Evolutionary conservation across 2,329 filamentous ascomycete species (phyloP), one percentile per base, ranked within the genome.

Genomic region (Hypoxylon sp.): DNA sequence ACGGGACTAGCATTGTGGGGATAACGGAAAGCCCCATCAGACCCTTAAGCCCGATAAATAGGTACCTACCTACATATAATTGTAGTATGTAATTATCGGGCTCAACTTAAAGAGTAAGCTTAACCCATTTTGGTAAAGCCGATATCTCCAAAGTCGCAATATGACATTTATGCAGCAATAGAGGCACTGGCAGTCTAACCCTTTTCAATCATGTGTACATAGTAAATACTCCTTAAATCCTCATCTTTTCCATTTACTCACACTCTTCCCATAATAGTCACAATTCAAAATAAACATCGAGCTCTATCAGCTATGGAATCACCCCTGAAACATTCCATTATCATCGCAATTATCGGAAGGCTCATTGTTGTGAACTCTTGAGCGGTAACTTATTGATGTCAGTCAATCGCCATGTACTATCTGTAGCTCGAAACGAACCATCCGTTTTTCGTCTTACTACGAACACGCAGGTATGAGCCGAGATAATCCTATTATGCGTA

Each of bases 81-180:
- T 23, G 5, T 5, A 23, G 23, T 23, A 36, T 36, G 34, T 36
- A 14, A n/a, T 5, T 14, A n/a, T 36, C 34, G 13, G 34, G 14
- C 4, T 36, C 14, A 4, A 36, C 2, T n/a, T 36, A n/a, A n/a
- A 5, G 32, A 36, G 32, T 14, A 2, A 14, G 2, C 13, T 38
- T 41, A 9, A 41, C 36, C 36, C 9, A 10, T 41, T 3, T 17
- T n/a, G 6, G 23, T 55, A 43, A 11, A 30, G 13, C 51, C 36
- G 51, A 55, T 41, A 55, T 55, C 51, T 55, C 51, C 51, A 23
- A 43, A 6, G 7, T n/a, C n/a, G 3, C 34, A 36, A 38, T 14
- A 51, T 7, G 10, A 7, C 11, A 23, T 30, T 5, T 51, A 51
- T 51, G 48, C 17, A 34, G n/a, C 17, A 34, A 51, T 51, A 51